Conservation (phyloP, 2,329 filamentous ascomycete species). For the Epicoccum sorghinum region DNA sequence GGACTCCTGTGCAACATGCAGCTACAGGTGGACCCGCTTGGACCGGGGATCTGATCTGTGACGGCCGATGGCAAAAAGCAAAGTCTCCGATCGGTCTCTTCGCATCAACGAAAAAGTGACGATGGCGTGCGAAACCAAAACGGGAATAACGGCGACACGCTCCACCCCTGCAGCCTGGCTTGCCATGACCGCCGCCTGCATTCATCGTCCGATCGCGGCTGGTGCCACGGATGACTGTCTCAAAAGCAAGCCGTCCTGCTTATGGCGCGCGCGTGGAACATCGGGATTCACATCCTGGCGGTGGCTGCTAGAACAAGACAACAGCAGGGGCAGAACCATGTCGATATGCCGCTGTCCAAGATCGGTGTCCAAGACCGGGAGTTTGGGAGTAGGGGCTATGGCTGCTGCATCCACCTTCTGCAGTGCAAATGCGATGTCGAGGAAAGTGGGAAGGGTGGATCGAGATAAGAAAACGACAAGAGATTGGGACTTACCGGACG, state of each 20-base stretch:
- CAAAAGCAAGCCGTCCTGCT: not conserved
- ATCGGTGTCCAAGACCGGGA: not conserved
- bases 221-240: not conserved
- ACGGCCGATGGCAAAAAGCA: conserved; percentile 4
- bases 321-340: not conserved
- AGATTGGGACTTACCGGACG: conserved; percentile 50
- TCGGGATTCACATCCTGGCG: not conserved
- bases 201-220: not conserved
- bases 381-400: not conserved
- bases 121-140: conserved; percentile 7
- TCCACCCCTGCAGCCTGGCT: conserved; percentile 4
- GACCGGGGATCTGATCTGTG: not conserved
- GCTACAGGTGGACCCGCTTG: conserved; percentile 2
- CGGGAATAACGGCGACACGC: conserved; percentile 16
- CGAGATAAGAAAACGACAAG: conserved; percentile 1
- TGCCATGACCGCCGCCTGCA: not conserved
- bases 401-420: not conserved
- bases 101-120: conserved; percentile 18
- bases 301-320: not conserved
- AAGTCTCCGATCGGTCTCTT: conserved; percentile 1
- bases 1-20: not conserved
- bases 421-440: too few relatives aligned
- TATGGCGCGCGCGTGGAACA: conserved; percentile 12
- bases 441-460: not conserved
- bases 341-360: not conserved